Conservation (phyloP, 352 stramenopile species). For the Phytophthora nicotianae region DNA sequence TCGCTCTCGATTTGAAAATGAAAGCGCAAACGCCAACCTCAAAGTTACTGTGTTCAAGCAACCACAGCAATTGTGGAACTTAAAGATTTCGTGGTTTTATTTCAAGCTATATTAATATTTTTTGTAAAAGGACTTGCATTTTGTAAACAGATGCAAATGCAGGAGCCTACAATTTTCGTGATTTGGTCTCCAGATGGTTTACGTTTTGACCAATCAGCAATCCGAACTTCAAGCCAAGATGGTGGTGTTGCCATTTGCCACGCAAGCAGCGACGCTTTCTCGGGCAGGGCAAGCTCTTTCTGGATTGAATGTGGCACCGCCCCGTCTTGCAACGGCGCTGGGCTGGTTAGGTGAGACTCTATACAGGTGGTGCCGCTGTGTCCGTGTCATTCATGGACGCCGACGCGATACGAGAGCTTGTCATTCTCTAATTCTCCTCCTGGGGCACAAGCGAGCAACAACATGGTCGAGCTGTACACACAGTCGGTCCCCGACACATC, state of each 20-base stretch:
- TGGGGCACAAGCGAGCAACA: background rate
- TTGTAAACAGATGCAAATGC: background rate
- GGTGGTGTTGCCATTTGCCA: background rate
- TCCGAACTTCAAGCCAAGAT: background rate
- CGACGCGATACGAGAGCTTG: constrained; percentile 11
- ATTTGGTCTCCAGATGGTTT: background rate
- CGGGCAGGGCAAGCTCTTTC: background rate
- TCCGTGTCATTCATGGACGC: constrained; percentile 10
- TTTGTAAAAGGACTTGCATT: background rate
- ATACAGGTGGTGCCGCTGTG: constrained; percentile 16
- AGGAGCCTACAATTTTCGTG: background rate
- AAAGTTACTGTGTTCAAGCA: background rate
- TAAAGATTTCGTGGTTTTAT: too few relatives aligned
- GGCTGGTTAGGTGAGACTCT: constrained; percentile 37
- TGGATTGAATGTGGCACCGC: constrained; percentile 9
- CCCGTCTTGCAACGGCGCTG: constrained; percentile 14
- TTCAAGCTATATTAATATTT: too few relatives aligned
- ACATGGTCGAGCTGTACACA: constrained; percentile 40
- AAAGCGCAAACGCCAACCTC: background rate
- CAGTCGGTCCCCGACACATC: constrained; percentile 38
- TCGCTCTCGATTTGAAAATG: background rate
- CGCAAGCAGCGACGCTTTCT: too few relatives aligned
- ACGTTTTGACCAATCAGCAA: background rate
- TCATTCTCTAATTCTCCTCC: constrained; percentile 27
- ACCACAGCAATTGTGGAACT: too few relatives aligned